Evolutionary conservation across 495 filamentous ascomycete genomes (phyloP).

Genomic region (Pyrenula massariospora): DNA sequence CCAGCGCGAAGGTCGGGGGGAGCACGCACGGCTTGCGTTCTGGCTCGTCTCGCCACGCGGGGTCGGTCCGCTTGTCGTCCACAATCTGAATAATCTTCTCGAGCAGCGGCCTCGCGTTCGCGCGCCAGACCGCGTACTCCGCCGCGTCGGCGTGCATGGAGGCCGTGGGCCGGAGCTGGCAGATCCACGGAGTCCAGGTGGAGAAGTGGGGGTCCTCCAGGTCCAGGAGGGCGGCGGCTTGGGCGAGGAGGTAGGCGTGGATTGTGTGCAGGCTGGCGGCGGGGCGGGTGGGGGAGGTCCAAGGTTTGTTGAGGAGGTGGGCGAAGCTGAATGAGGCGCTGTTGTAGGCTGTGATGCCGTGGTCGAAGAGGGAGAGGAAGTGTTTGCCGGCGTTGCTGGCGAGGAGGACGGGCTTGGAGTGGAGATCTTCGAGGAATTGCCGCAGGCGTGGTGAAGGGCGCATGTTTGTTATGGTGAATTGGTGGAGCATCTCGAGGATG

Average conservation of each 20-base stretch:
- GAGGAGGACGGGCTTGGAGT: constrained; percentile 5
- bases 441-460: constrained; percentile 3
- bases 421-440: constrained; percentile 9
- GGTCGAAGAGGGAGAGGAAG: constrained; percentile 13
- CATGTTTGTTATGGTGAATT: constrained; percentile 4
- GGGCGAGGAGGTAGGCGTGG: constrained; percentile 2
- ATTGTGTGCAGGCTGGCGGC: constrained; percentile 1
- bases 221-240: constrained; percentile 8
- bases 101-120: constrained; percentile 6
- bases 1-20: constrained; percentile 12
- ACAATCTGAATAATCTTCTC: constrained; percentile 9
- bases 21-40: constrained; percentile 7
- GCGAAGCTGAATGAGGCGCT: not conserved
- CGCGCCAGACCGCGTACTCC: not conserved
- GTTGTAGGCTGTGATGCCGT: not conserved
- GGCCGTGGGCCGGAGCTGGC: not conserved
- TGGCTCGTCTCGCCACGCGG: constrained; percentile 1
- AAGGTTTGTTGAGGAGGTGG: not conserved
- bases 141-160: not conserved
- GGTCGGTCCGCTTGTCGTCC: constrained; percentile 3
- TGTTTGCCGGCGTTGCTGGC: constrained; percentile 11
- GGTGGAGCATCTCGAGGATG: constrained; percentile 6
- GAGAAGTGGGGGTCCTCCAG: constrained; percentile 5
- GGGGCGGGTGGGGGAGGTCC: not conserved
- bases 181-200: constrained; percentile 6